Evolutionary conservation across 306 rosid species (phyloP).

Genomic region (Inga laurina): DNA sequence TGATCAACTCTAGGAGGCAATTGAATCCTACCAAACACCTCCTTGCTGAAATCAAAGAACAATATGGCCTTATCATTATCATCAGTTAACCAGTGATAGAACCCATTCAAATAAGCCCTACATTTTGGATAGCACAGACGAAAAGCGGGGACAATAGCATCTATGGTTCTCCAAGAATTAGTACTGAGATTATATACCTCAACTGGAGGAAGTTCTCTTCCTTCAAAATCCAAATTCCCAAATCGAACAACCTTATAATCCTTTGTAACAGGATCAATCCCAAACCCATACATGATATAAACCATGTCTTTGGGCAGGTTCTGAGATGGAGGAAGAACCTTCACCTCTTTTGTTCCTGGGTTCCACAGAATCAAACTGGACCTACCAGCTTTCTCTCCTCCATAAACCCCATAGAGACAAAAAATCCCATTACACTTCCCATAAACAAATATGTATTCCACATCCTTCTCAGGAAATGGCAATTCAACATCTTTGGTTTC

Average conservation of each 20-base stretch:
- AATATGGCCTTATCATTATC: neutral
- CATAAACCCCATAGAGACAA: neutral
- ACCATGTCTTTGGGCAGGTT: neutral
- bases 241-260: constrained; percentile 11
- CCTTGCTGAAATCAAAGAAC: neutral
- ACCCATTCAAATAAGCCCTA: neutral
- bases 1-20: neutral
- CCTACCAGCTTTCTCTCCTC: neutral
- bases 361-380: neutral
- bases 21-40: constrained; percentile 1
- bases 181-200: constrained; percentile 5
- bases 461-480: neutral
- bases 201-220: neutral
- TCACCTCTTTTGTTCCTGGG: constrained; percentile 2
- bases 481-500: neutral
- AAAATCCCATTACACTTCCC: constrained; percentile 17
- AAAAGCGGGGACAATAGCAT: neutral
- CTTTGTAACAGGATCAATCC: neutral
- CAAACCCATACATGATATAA: constrained; percentile 13
- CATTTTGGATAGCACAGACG: neutral
- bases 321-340: neutral
- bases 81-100: constrained; percentile 13
- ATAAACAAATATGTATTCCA: neutral
- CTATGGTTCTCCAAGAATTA: constrained; percentile 2
- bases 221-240: constrained; percentile 4